Percentiles rank a stretch among this genome's conserved stretches.
Evolutionary conservation across 768 basidiomycete genomes (phyloP).

Genomic region (Auricularia cornea): DNA sequence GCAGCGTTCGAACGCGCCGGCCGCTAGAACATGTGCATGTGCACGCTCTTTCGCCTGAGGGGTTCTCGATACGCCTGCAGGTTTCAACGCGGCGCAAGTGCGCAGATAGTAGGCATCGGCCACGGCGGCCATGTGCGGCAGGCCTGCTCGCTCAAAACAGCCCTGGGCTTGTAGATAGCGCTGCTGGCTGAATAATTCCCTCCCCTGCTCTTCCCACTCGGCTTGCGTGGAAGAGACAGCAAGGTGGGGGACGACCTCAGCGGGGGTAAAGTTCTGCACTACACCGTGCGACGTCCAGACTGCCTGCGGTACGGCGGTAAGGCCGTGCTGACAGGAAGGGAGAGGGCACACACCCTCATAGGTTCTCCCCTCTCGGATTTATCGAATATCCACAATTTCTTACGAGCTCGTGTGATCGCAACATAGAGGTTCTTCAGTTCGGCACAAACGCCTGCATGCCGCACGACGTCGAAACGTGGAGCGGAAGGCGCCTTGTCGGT

Average conservation of each 20-base stretch:
- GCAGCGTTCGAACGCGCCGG: conserved; percentile 40
- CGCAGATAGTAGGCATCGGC: conserved; percentile 48
- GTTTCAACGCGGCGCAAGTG: conserved; percentile 35
- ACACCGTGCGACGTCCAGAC: conserved; percentile 42
- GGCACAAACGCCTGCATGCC: conserved; percentile 47
- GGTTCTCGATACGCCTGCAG: conserved; percentile 17
- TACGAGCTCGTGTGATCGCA: conserved; percentile 59
- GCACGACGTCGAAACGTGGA: conserved; percentile 41
- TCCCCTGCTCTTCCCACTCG: conserved; percentile 39
- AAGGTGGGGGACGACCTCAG: conserved; percentile 41
- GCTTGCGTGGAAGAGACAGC: conserved; percentile 43
- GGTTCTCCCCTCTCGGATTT: conserved; percentile 46
- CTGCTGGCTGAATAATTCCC: conserved; percentile 31
- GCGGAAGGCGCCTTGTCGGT: conserved; percentile 16
- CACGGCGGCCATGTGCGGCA: conserved; percentile 35
- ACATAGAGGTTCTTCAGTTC: conserved; percentile 70
- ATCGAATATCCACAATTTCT: conserved; percentile 65
- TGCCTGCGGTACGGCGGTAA: conserved; percentile 24
- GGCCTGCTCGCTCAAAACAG: conserved; percentile 42
- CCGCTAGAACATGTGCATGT: conserved; percentile 37
- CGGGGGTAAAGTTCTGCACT: conserved; percentile 41
- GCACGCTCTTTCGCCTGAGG: conserved; percentile 18
- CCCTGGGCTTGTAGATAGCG: conserved; percentile 46
- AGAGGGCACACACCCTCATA: conserved; percentile 45
- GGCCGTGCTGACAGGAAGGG: too few relatives aligned